Base-by-base conservation (phyloP, 176 grass and related monocot genomes). In the Miscanthus lutarioriparius region DNA sequence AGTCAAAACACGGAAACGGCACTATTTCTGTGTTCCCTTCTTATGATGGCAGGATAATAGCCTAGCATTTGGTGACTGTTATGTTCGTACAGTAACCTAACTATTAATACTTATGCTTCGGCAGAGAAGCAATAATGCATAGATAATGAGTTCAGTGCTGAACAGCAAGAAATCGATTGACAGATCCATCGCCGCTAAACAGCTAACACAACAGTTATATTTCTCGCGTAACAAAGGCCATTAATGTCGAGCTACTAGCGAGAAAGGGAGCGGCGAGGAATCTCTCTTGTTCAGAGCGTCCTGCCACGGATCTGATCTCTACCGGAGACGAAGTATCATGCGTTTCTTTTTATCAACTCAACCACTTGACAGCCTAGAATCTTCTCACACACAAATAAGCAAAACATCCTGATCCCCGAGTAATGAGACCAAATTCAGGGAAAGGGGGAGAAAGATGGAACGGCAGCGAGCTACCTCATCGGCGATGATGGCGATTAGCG, bases 401-500 rank as follows among this genome's bases (percentile, higher is more conserved):
- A 37, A 37, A 79, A 23, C 38, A 15, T 40, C 67, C 30, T 38
- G 25, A 32, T 14, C 25, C 23, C 9, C n/a, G 3, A 61, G 23
- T 44, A 7, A 74, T 25, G 38, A n/a, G 35, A n/a, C 1, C 4
- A 10, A 40, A 27, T 35, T 35, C 33, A 48, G 27, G 22, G 36
- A 4, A 26, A 4, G 22, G 69, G 22, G 5, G 7, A 35, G 33
- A 35, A 35, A 35, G 33, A 35, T 35, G 33, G 33, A 35, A 35
- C 10, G 59, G 11, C 39, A 27, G 69, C 27, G 41, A 10, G 8
- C 2, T 89, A 94, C 92, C 92, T 94, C 92, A 39, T 94, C 92
- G 58, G 89, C 89, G 58, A 94, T 94, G 85, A 94, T 94, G 48
- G 88, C 88, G 67, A 94, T 94, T 74, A 94, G 86, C 23, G 92